phyloP scores from a whole-genome alignment of 345 rosid genomes.

The Lepidium africanum region DNA sequence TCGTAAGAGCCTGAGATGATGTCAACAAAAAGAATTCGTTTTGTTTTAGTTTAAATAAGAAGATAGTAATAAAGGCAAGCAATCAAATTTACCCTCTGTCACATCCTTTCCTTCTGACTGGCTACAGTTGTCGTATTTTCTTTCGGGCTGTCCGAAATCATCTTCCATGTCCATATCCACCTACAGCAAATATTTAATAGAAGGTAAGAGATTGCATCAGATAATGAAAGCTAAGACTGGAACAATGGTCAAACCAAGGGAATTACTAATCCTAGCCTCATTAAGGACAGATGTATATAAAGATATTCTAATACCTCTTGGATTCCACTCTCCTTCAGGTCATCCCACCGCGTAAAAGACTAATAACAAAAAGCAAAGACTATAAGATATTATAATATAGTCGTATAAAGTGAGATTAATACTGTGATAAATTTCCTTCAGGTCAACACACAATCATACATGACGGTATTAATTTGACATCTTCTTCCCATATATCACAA shows the following conservation, averaged over 20 bases:
- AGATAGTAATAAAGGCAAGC: not conserved
- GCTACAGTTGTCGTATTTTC: conserved; percentile 27
- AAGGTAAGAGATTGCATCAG: not conserved
- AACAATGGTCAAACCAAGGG: conserved; percentile 10
- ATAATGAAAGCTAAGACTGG: not conserved
- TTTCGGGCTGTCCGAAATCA: conserved; percentile 41
- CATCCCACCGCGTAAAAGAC: conserved; percentile 77
- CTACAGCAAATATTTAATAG: conserved; percentile 35
- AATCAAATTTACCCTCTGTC: conserved; percentile 34
- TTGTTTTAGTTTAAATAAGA: not conserved
- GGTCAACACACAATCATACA: not conserved
- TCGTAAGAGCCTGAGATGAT: conserved; percentile 25
- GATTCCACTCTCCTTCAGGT: conserved; percentile 69
- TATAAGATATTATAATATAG: not conserved
- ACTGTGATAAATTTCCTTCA: not conserved
- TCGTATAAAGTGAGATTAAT: not conserved
- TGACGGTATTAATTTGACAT: not conserved
- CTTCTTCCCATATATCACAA: not conserved
- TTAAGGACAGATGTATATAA: not conserved
- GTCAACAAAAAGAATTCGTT: not conserved
- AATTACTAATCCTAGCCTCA: not conserved
- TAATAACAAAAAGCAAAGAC: conserved; percentile 33
- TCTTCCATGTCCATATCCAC: conserved; percentile 97
- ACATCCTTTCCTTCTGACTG: conserved; percentile 28
- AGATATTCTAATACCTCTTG: conserved; percentile 56